These are phyloP conservation scores for Fistulina hepatica DNA, from an alignment of 1,284 basidiomycete genomes.

Conservation along the genomic window DNA sequence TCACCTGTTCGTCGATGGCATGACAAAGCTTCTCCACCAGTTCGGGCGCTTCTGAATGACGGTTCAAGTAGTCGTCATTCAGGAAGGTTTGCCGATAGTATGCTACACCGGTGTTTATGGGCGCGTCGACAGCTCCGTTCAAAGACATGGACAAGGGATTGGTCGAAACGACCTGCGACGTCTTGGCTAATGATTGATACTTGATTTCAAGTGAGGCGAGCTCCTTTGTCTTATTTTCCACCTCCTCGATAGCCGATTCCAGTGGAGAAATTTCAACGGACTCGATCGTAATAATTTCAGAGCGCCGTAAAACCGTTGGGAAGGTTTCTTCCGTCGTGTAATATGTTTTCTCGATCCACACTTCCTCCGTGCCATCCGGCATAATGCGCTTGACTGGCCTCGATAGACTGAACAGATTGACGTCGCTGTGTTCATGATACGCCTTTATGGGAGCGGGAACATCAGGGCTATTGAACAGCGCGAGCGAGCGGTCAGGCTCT, in stretches of 20 bases:
- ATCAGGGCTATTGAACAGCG: slow-evolving; percentile 81
- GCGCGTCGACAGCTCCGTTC: slow-evolving; percentile 82
- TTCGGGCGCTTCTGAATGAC: slow-evolving; percentile 62
- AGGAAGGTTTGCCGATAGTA: slow-evolving; percentile 76
- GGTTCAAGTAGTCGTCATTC: slow-evolving; percentile 51
- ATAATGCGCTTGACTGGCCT: slow-evolving; percentile 56
- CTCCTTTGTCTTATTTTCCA: slow-evolving; percentile 70
- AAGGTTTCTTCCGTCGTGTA: slow-evolving; percentile 84
- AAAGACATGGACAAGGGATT: slow-evolving; percentile 83
- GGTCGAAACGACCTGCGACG: slow-evolving; percentile 60
- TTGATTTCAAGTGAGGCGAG: slow-evolving; percentile 58
- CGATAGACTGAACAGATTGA: slow-evolving; percentile 73
- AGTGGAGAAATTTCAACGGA: slow-evolving; percentile 80
- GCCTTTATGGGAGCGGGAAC: slow-evolving; percentile 71
- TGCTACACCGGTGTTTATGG: slow-evolving; percentile 65
- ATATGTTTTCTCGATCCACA: slow-evolving; percentile 84
- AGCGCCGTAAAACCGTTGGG: slow-evolving; percentile 85
- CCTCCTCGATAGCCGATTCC: slow-evolving; percentile 73
- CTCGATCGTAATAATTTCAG: slow-evolving; percentile 74
- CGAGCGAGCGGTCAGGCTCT: slow-evolving; percentile 69
- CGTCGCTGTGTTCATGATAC: slow-evolving; percentile 84
- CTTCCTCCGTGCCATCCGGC: slow-evolving; percentile 56
- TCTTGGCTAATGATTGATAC: slow-evolving; percentile 71
- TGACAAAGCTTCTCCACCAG: slow-evolving; percentile 60
- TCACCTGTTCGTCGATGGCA: slow-evolving; percentile 77